phyloP scores from a whole-genome alignment of 805 yeast species.

The Grigorovia transvaalensis region DNA sequence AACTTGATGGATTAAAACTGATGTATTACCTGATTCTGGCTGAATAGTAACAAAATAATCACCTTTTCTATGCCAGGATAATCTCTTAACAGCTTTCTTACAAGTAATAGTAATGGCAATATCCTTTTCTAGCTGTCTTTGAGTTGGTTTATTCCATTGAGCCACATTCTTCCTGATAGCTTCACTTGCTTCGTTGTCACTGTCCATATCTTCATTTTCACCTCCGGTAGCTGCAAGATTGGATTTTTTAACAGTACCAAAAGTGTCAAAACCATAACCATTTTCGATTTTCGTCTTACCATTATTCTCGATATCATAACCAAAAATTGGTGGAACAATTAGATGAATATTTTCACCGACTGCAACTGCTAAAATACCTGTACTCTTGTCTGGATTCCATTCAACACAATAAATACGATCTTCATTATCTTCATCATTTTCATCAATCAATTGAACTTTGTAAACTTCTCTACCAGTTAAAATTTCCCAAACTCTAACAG shows the following conservation, averaged over 20 bases:
- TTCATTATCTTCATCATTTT: constrained; percentile 44
- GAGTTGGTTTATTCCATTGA: constrained; percentile 75
- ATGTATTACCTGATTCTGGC: constrained; percentile 81
- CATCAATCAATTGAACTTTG: constrained; percentile 41
- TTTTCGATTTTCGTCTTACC: constrained; percentile 72
- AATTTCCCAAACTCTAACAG: constrained; percentile 93
- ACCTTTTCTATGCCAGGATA: constrained; percentile 96
- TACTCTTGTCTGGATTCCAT: constrained; percentile 76
- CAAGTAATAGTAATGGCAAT: constrained; percentile 64
- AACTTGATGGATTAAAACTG: constrained; percentile 88
- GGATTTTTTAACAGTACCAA: constrained; percentile 42
- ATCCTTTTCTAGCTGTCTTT: constrained; percentile 51
- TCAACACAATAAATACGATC: constrained; percentile 72
- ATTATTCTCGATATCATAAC: constrained; percentile 72
- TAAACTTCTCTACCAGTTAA: constrained; percentile 89
- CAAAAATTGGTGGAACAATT: constrained; percentile 84
- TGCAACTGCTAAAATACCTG: constrained; percentile 75
- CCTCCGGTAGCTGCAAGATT: constrained; percentile 31
- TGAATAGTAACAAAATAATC: constrained; percentile 95
- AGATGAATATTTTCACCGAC: constrained; percentile 74
- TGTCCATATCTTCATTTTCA: constrained; percentile 29
- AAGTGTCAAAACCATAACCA: constrained; percentile 81
- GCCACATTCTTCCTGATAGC: constrained; percentile 44
- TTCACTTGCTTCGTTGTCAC: constrained; percentile 31
- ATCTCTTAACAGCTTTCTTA: constrained; percentile 55